These are phyloP conservation scores for Monocercomonoides exilis DNA, from an alignment of 78 protist genomes.

Conservation along the genomic window DNA sequence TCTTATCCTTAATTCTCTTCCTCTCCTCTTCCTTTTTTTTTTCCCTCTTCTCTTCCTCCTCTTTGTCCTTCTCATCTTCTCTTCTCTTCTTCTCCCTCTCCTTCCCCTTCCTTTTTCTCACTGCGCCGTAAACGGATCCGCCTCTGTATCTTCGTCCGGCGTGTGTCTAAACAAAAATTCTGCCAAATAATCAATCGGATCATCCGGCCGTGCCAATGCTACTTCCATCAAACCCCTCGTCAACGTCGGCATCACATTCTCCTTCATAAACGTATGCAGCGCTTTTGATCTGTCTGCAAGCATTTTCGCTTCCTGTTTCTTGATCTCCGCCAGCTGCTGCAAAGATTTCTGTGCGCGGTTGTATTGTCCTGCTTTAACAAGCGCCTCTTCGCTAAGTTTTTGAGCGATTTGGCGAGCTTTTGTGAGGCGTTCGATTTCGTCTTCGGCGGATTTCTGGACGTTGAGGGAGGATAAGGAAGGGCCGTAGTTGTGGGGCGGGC, in stretches of 20 bases:
- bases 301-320: constrained; percentile 28
- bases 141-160: constrained; percentile 26
- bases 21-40: too few species aligned
- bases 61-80: too few species aligned
- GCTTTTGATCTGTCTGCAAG: constrained; percentile 37
- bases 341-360: neutral
- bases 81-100: too few species aligned
- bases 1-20: too few species aligned
- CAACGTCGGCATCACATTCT: constrained; percentile 53
- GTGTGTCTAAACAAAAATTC: constrained; percentile 47
- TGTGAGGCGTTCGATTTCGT: neutral
- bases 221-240: constrained; percentile 52
- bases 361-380: neutral
- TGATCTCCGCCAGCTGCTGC: neutral
- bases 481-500: neutral
- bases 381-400: neutral
- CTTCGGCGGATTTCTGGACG: neutral
- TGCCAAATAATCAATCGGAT: constrained; percentile 65
- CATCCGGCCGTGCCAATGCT: constrained; percentile 51
- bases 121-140: constrained; percentile 2
- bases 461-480: neutral
- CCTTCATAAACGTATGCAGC: constrained; percentile 39
- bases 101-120: neutral
- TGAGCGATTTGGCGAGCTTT: neutral
- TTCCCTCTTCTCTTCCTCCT: too few species aligned